phyloP scores from a whole-genome alignment of 164 flowering plant species.

The Aristolochia californica region DNA sequence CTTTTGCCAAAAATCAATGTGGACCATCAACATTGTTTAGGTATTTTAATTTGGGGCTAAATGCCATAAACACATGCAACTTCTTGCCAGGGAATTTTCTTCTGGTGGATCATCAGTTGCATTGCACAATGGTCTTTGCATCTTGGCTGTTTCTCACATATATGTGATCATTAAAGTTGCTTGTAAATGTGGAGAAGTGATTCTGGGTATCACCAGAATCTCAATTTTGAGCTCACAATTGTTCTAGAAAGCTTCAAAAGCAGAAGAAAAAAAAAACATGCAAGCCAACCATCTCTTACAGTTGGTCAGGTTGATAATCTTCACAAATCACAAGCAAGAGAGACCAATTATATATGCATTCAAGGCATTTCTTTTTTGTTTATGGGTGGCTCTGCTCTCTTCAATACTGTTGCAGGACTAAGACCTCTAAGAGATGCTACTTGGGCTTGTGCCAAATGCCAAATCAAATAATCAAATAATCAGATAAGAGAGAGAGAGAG shows the following conservation, averaged over 20 bases:
- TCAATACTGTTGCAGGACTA: no score
- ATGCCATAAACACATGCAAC: no score
- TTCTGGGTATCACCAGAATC: background rate
- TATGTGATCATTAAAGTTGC: background rate
- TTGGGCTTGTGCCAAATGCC: no score
- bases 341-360: background rate
- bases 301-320: no score
- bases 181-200: background rate
- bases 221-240: background rate
- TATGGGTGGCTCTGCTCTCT: background rate
- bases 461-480: no score
- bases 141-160: background rate
- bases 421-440: no score
- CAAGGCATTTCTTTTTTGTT: background rate
- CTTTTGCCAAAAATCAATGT: no score
- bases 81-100: background rate
- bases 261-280: no score
- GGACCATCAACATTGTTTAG: no score
- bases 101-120: background rate
- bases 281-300: no score
- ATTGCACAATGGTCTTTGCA: background rate
- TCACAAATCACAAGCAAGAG: slow-evolving; percentile 3
- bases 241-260: background rate
- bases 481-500: no score
- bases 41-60: no score